These are phyloP conservation scores for Lachnellula subtilissima DNA, from an alignment of 2,329 filamentous ascomycete genomes.

Conservation along the genomic window DNA sequence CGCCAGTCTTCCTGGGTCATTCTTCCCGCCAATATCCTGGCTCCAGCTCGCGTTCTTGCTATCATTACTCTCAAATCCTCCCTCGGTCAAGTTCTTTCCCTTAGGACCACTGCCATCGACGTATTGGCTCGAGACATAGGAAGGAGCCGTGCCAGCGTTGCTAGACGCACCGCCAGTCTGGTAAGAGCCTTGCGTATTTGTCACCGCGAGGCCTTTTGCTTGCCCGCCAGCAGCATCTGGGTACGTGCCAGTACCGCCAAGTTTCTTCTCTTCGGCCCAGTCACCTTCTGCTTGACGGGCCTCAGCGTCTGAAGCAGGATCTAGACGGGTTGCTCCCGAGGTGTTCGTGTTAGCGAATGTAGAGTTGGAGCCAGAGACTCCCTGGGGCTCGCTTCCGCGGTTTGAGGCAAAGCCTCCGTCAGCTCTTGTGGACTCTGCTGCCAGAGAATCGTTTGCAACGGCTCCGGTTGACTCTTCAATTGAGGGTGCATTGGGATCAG, in stretches of 20 bases:
- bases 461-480: slow-evolving; percentile 58
- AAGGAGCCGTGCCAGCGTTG: slow-evolving; percentile 21
- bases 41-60: slow-evolving; percentile 30
- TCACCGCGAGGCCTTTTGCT: slow-evolving; percentile 10
- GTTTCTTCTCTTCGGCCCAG: slow-evolving; percentile 22
- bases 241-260: slow-evolving; percentile 13
- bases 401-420: slow-evolving; percentile 60
- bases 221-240: slow-evolving; percentile 16
- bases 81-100: slow-evolving; percentile 29
- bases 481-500: slow-evolving; percentile 43
- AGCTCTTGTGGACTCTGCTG: slow-evolving; percentile 61
- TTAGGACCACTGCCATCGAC: slow-evolving; percentile 20
- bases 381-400: slow-evolving; percentile 44
- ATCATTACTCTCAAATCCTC: slow-evolving; percentile 24
- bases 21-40: slow-evolving; percentile 41
- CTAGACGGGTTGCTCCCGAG: slow-evolving; percentile 46
- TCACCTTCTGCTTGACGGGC: slow-evolving; percentile 19
- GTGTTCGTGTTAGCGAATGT: slow-evolving; percentile 54
- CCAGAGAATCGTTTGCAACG: slow-evolving; percentile 66
- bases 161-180: slow-evolving; percentile 9
- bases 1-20: slow-evolving; percentile 44
- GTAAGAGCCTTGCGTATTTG: slow-evolving; percentile 11
- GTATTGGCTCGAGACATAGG: slow-evolving; percentile 26
- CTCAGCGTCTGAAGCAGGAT: slow-evolving; percentile 33
- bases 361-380: slow-evolving; percentile 46